Evolutionary conservation across 768 basidiomycete species (phyloP).

Genomic region (Calocybe cyanea): DNA sequence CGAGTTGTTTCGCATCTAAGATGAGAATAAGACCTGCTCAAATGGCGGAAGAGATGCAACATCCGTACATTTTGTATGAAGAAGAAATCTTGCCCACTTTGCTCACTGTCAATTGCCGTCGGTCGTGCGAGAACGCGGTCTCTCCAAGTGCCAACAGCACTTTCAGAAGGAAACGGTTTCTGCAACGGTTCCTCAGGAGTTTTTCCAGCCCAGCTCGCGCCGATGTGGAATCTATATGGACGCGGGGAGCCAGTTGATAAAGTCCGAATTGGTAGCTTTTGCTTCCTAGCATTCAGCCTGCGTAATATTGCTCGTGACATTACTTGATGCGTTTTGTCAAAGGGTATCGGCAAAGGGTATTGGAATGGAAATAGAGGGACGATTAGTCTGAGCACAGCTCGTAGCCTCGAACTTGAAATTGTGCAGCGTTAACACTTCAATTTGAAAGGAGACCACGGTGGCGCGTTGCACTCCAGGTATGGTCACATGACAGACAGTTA

Average conservation of each 20-base stretch:
- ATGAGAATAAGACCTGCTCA: not conserved
- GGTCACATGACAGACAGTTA: no score
- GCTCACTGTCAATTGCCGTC: conserved; percentile 32
- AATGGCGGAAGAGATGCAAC: not conserved
- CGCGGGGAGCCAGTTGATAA: conserved; percentile 21
- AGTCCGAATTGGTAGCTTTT: conserved; percentile 4
- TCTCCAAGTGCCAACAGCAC: conserved; percentile 64
- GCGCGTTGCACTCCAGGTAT: no score
- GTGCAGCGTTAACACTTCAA: no score
- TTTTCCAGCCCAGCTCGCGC: conserved; percentile 76
- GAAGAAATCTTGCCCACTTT: conserved; percentile 49
- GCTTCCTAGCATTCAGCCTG: conserved; percentile 3
- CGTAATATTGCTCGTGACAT: conserved; percentile 14
- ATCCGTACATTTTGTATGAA: conserved; percentile 62
- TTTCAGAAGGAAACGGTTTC: conserved; percentile 54
- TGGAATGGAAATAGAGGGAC: no score
- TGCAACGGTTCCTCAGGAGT: conserved; percentile 28
- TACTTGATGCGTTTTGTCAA: not conserved
- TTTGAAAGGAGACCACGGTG: no score
- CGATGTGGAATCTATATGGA: conserved; percentile 72
- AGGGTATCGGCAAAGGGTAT: no score
- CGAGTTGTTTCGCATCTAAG: conserved; percentile 74
- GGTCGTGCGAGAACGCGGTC: conserved; percentile 53
- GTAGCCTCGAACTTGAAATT: no score
- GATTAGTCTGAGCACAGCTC: no score